These are phyloP conservation scores for Tilletia setariae DNA, from an alignment of 1,284 basidiomycete species.

Conservation along the genomic window DNA sequence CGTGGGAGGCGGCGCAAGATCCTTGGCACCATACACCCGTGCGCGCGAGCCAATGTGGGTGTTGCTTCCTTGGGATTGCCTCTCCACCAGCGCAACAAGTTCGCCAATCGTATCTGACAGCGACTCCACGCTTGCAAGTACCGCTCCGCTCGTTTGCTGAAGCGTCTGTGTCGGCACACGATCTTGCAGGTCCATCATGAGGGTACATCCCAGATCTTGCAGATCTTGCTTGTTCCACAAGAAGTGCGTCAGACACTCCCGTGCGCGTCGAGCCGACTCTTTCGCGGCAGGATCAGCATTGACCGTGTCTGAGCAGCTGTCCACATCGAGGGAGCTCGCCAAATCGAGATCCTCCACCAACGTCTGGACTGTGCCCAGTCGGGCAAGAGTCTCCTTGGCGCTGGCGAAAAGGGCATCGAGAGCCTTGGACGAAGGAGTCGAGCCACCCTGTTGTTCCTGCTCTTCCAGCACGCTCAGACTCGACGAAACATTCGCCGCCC, in stretches of 20 bases:
- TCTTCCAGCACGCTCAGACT: not conserved
- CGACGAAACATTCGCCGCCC: not conserved
- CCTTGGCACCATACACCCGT: constrained; percentile 35
- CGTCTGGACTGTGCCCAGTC: constrained; percentile 24
- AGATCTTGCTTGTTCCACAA: constrained; percentile 35
- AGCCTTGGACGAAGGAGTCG: not conserved
- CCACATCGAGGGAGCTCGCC: constrained; percentile 40
- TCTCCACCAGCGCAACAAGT: constrained; percentile 30
- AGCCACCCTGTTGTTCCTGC: not conserved
- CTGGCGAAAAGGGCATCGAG: not conserved
- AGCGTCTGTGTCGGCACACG: constrained; percentile 13
- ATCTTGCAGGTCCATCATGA: constrained; percentile 36
- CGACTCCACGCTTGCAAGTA: constrained; percentile 7
- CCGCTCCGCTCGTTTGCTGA: not conserved
- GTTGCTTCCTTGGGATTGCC: constrained; percentile 31
- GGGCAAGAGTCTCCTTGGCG: constrained; percentile 19
- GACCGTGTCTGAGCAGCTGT: constrained; percentile 27
- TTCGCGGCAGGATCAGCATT: constrained; percentile 24
- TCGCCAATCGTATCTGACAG: constrained; percentile 26
- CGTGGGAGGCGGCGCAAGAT: constrained; percentile 25
- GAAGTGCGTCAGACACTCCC: constrained; percentile 29
- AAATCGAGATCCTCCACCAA: constrained; percentile 42
- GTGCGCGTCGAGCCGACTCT: constrained; percentile 19
- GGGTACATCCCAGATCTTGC: constrained; percentile 30
- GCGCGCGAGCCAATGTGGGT: constrained; percentile 36